Evolutionary conservation across 306 rosid genomes (phyloP).

Genomic region (Sicyos edulis): DNA sequence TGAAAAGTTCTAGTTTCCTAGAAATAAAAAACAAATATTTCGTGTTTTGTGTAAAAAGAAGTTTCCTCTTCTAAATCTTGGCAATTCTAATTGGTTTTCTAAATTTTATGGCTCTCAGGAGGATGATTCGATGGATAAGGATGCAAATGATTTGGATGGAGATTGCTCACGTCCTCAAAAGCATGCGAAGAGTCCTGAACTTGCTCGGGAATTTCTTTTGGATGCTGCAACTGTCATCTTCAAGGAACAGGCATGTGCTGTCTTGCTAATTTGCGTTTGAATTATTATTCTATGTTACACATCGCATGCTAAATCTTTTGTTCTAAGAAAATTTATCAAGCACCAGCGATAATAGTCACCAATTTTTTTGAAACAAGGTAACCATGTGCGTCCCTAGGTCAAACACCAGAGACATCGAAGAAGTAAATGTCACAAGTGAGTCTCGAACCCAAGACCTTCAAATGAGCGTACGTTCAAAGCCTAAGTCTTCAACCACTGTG

Average conservation of each 20-base stretch:
- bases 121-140: constrained; percentile 91
- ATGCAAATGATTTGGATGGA: constrained; percentile 90
- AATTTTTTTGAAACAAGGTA: too few relatives aligned
- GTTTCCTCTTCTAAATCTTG: constrained; percentile 16
- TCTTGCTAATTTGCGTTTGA: background rate
- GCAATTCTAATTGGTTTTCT: constrained; percentile 19
- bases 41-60: background rate
- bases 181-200: constrained; percentile 99
- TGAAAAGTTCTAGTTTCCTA: too few relatives aligned
- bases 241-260: constrained; percentile 72
- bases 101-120: constrained; percentile 42
- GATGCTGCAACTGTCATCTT: constrained; percentile 98
- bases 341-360: too few relatives aligned
- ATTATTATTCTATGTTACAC: background rate
- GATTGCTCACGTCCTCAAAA: constrained; percentile 98
- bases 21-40: background rate
- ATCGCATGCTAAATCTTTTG: background rate
- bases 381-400: too few relatives aligned
- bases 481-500: too few relatives aligned
- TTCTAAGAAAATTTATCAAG: constrained; percentile 3
- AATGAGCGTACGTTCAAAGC: too few relatives aligned
- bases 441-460: too few relatives aligned
- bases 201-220: constrained; percentile 93
- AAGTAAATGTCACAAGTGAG: too few relatives aligned
- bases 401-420: too few relatives aligned